Evolutionary conservation across 2,329 filamentous ascomycete genomes (phyloP), one percentile per base, ranked within the genome.

Genomic region (Capronia coronata): DNA sequence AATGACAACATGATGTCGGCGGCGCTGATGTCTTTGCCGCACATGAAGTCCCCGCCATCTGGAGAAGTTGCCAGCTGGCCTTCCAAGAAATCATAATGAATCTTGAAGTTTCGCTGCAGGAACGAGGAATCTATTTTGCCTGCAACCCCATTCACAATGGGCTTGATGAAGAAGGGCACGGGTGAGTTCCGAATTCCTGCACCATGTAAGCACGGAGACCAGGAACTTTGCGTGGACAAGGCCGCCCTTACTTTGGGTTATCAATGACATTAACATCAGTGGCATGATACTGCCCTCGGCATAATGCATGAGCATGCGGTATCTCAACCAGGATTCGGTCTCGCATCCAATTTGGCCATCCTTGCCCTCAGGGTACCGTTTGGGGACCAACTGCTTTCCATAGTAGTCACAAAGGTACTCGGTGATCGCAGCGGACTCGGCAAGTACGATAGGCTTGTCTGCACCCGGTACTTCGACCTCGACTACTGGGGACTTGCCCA

Each of bases 401-500:
- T 80, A 83, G 61, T 82, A 72, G 46, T 93, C 86, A 60, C 80
- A 77, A 19, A 96, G 73, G 65, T 94, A 96, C 69, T 94, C 85
- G 9, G 81, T 74, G 60, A 96, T 91, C 51, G 83, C 77, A 4
- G 78, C 88, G 38, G 84, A 91, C 70, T 97, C 91, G 8, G 87
- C 87, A 40, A 96, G 71, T 0, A 91, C 77, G 25, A 81, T 56
- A 1, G 76, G 76, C 53, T 75, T 68, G 2, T 67, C 61, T 10
- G 62, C 67, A 0, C 65, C 67, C 1, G 74, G 67, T 1, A 69
- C 66, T 54, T 79, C 71, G 59, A 96, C 73, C 7, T 78, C 79
- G 57, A 97, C 71, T 35, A 91, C 71, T 0, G 91, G 91, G 1
- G 87, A 89, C 66, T 95, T 95, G 54, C 91, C 91, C 2, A 96